phyloP scores from a whole-genome alignment of 768 basidiomycete genomes.

The Neoboletus magnificus region DNA sequence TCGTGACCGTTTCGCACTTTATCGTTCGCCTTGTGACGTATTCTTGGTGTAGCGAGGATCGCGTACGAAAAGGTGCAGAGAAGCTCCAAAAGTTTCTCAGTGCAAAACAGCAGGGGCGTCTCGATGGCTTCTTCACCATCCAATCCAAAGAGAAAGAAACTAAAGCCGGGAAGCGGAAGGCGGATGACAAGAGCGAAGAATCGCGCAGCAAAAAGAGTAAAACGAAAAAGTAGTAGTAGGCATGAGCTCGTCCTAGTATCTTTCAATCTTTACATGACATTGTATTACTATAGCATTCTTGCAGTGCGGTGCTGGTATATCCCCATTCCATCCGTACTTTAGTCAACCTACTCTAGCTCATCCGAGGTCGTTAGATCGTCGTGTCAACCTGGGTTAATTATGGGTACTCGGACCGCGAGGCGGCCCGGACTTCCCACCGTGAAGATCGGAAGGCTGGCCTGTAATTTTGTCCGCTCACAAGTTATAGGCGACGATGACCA shows the following conservation, averaged over 20 bases:
- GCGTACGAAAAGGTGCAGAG: conserved; percentile 92
- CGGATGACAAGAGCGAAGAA: conserved; percentile 34
- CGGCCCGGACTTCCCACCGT: background rate
- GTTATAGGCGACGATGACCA: conserved; percentile 13
- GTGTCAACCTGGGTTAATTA: too few species aligned
- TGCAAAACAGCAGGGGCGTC: conserved; percentile 91
- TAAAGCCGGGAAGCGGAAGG: conserved; percentile 24
- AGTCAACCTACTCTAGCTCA: background rate
- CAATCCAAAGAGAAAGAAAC: conserved; percentile 44
- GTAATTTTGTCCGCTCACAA: background rate
- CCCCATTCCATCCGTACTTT: conserved; percentile 14
- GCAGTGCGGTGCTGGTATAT: too few species aligned
- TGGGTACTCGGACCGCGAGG: background rate
- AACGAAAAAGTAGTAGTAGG: conserved; percentile 34
- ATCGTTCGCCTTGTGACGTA: background rate
- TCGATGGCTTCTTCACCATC: conserved; percentile 92
- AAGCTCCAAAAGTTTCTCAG: conserved; percentile 85
- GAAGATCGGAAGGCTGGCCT: background rate
- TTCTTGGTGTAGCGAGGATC: conserved; percentile 71
- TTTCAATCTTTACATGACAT: background rate
- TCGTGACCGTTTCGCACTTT: conserved; percentile 1
- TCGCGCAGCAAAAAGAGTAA: conserved; percentile 40
- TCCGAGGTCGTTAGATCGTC: too few species aligned
- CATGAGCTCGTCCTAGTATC: background rate
- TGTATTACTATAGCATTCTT: background rate